phyloP scores from a whole-genome alignment of 208 protist genomes.

The Porcisia hertigi region DNA sequence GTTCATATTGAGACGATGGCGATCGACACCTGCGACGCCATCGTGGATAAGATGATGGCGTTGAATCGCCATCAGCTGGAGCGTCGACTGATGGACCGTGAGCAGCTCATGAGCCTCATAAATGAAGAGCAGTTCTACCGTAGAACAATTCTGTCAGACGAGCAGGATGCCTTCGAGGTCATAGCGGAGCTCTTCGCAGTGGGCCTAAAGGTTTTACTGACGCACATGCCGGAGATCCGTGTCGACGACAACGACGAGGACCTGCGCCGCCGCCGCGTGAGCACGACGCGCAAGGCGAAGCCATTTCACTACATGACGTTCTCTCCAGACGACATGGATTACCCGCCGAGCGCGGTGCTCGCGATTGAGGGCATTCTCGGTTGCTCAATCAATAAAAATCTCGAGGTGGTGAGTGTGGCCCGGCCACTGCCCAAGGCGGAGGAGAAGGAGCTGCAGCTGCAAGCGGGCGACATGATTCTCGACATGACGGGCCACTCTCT shows the following conservation, averaged over 20 bases:
- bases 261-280: conserved; percentile 47
- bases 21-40: conserved; percentile 48
- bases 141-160: conserved; percentile 52
- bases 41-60: conserved; percentile 57
- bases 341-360: conserved; percentile 65
- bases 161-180: conserved; percentile 75
- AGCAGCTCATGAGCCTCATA: conserved; percentile 39
- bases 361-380: conserved; percentile 84
- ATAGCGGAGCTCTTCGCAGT: conserved; percentile 61
- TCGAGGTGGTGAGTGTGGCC: conserved; percentile 81
- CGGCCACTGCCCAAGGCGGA: conserved; percentile 67
- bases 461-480: conserved; percentile 89
- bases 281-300: conserved; percentile 61
- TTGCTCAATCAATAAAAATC: conserved; percentile 87
- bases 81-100: conserved; percentile 57
- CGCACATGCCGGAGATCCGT: conserved; percentile 18
- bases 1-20: conserved; percentile 51
- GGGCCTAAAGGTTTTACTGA: conserved; percentile 47
- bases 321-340: conserved; percentile 83
- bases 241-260: conserved; percentile 38
- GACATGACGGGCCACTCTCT: conserved; percentile 81
- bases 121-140: conserved; percentile 80
- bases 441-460: conserved; percentile 76
- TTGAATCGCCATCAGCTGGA: conserved; percentile 58
- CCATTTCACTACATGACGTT: conserved; percentile 91